Evolutionary conservation across 805 yeast genomes (phyloP).

Genomic region (Wickerhamiella azyma): DNA sequence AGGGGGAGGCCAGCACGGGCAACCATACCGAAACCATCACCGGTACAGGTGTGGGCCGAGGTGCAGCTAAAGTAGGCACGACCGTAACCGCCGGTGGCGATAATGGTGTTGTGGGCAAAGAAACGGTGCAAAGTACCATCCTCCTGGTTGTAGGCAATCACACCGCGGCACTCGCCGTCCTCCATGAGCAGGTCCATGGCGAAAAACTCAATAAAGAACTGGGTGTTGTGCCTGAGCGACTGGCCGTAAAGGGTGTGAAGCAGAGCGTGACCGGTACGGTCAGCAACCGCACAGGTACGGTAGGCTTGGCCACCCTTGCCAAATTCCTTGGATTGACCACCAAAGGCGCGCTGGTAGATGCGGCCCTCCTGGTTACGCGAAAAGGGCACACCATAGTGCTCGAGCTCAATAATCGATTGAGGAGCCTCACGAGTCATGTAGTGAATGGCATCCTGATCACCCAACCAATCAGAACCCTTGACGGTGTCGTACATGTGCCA

Average conservation of each 20-base stretch:
- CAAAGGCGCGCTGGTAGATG: slow-evolving; percentile 97
- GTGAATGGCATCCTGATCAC: slow-evolving; percentile 98
- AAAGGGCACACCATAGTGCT: slow-evolving; percentile 97
- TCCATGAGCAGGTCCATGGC: slow-evolving; percentile 91
- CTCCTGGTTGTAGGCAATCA: slow-evolving; percentile 94
- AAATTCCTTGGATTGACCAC: slow-evolving; percentile 89
- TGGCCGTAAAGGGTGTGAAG: slow-evolving; percentile 94
- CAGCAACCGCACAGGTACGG: slow-evolving; percentile 99
- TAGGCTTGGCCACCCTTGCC: slow-evolving; percentile 99
- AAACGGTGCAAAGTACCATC: slow-evolving; percentile 98
- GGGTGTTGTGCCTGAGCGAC: slow-evolving; percentile 91
- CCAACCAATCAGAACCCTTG: slow-evolving; percentile 98
- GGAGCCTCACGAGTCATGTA: slow-evolving; percentile 99
- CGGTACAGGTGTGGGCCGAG: slow-evolving; percentile 98
- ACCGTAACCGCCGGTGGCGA: slow-evolving; percentile 98
- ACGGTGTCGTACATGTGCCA: slow-evolving; percentile 99
- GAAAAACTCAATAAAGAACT: slow-evolving; percentile 93
- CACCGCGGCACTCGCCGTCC: slow-evolving; percentile 93
- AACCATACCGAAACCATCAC: slow-evolving; percentile 98
- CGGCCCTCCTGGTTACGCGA: slow-evolving; percentile 94
- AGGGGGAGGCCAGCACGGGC: slow-evolving; percentile 96
- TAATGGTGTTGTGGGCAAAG: slow-evolving; percentile 89
- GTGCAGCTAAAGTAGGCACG: slow-evolving; percentile 98
- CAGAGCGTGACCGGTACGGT: slow-evolving; percentile 96
- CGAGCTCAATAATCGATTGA: slow-evolving; percentile 85